Evolutionary conservation across 2,329 filamentous ascomycete genomes (phyloP).

Genomic region (Fusarium haematococcum): DNA sequence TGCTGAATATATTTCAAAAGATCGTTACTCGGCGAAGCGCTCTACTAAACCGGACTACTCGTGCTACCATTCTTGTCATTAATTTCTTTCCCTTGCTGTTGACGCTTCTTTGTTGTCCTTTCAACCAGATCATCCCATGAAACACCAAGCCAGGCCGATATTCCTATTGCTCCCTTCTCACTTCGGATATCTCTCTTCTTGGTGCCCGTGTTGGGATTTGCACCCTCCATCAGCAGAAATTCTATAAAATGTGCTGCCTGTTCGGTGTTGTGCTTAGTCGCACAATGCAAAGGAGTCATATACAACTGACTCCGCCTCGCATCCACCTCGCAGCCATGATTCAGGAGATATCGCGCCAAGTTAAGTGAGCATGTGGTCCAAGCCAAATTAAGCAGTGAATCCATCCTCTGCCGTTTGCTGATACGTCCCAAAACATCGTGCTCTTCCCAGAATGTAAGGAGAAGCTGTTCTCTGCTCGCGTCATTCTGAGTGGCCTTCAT

Average conservation of each 20-base stretch:
- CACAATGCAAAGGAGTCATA: not conserved
- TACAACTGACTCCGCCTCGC: rapidly evolving
- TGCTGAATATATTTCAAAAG: not conserved
- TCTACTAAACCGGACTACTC: not conserved
- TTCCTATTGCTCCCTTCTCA: not conserved
- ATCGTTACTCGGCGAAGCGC: rapidly evolving
- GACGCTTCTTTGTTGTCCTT: not conserved
- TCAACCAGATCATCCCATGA: not conserved
- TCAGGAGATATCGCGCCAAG: not conserved
- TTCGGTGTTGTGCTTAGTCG: not conserved
- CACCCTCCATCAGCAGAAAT: not conserved
- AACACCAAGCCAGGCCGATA: not conserved
- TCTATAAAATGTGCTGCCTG: not conserved
- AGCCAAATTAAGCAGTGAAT: not conserved
- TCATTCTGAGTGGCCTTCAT: not conserved
- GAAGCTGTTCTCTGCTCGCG: not conserved
- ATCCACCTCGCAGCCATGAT: not conserved
- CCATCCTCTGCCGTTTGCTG: no score
- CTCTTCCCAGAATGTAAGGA: not conserved
- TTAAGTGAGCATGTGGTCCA: not conserved
- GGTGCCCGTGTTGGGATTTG: not conserved
- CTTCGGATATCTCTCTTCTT: not conserved
- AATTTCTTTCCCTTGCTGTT: not conserved
- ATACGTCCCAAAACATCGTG: not conserved
- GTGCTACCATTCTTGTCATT: not conserved